Percentiles rank a stretch among this genome's conserved stretches.
phyloP scores from a whole-genome alignment of 805 yeast genomes.

The Kodamaea fukazawae region DNA sequence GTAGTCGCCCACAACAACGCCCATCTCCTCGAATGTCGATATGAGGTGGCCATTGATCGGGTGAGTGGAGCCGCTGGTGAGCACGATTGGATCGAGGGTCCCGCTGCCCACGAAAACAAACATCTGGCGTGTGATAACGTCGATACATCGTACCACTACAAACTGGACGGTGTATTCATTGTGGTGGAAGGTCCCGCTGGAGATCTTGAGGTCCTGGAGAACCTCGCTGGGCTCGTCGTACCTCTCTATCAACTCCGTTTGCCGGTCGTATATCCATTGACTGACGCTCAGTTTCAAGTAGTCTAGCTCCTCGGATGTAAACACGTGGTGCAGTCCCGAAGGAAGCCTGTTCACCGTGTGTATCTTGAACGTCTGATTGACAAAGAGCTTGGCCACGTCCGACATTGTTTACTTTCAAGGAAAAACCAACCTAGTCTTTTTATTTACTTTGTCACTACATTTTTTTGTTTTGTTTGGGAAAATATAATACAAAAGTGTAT shows the following conservation, averaged over 20 bases:
- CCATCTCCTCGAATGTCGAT: constrained; percentile 10
- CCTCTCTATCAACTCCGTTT: constrained; percentile 8
- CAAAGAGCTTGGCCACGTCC: constrained; percentile 10
- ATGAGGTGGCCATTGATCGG: constrained; percentile 5
- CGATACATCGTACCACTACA: constrained; percentile 10
- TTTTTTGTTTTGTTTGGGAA: too few relatives aligned
- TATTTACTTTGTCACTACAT: too few relatives aligned
- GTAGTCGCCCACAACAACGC: constrained; percentile 13
- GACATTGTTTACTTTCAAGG: too few relatives aligned
- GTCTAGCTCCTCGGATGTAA: constrained; percentile 4
- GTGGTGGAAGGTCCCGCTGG: constrained; percentile 5
- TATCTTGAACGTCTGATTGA: constrained; percentile 15
- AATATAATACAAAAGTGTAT: too few relatives aligned
- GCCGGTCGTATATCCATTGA: constrained; percentile 4
- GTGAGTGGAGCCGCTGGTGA: constrained; percentile 8
- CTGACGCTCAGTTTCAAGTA: constrained; percentile 9
- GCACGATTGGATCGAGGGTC: constrained; percentile 6
- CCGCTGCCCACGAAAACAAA: constrained; percentile 9
- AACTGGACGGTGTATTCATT: constrained; percentile 8
- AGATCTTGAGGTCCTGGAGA: constrained; percentile 5
- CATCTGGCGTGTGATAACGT: constrained; percentile 12
- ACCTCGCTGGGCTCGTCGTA: constrained; percentile 10
- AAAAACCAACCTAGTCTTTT: too few relatives aligned
- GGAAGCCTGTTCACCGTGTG: constrained; percentile 12
- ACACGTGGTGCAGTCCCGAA: neutral